Conservation (phyloP, 768 basidiomycete genomes). For the Pulveroboletus sp. region DNA sequence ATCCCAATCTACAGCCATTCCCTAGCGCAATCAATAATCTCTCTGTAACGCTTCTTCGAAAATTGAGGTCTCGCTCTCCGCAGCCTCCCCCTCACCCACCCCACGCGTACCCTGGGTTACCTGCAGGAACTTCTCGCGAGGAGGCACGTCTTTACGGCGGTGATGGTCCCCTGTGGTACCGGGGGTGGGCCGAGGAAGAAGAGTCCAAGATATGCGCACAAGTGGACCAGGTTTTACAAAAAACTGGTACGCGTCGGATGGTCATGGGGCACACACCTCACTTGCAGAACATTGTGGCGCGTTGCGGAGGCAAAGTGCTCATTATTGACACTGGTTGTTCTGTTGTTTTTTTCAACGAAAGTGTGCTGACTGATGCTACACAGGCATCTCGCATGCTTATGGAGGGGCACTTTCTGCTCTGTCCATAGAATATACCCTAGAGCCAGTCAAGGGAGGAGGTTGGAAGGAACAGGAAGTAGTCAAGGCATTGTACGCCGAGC, state of each 20-base stretch:
- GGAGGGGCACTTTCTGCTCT: slow-evolving; percentile 90
- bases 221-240: slow-evolving; percentile 67
- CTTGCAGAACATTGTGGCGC: slow-evolving; percentile 78
- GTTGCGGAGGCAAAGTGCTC: slow-evolving; percentile 90
- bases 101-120: slow-evolving; percentile 69
- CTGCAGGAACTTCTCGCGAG: slow-evolving; percentile 56
- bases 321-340: slow-evolving; percentile 88
- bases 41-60: slow-evolving; percentile 63
- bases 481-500: slow-evolving; percentile 33
- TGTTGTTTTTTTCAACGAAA: neutral
- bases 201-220: slow-evolving; percentile 68
- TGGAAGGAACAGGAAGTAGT: slow-evolving; percentile 37
- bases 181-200: slow-evolving; percentile 81
- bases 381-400: slow-evolving; percentile 94
- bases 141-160: slow-evolving; percentile 71
- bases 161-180: slow-evolving; percentile 91
- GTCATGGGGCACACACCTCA: slow-evolving; percentile 98
- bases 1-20: slow-evolving; percentile 74
- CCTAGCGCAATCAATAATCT: slow-evolving; percentile 80
- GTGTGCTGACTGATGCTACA: slow-evolving; percentile 6
- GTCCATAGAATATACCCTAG: slow-evolving; percentile 81
- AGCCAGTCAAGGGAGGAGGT: slow-evolving; percentile 45
- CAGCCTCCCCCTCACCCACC: slow-evolving; percentile 81
- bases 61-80: slow-evolving; percentile 62
- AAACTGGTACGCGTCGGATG: slow-evolving; percentile 82